Percentiles rank a stretch among this genome's conserved stretches.
phyloP scores from a whole-genome alignment of 1,284 basidiomycete genomes.

The Ceratobasidium sp. region DNA sequence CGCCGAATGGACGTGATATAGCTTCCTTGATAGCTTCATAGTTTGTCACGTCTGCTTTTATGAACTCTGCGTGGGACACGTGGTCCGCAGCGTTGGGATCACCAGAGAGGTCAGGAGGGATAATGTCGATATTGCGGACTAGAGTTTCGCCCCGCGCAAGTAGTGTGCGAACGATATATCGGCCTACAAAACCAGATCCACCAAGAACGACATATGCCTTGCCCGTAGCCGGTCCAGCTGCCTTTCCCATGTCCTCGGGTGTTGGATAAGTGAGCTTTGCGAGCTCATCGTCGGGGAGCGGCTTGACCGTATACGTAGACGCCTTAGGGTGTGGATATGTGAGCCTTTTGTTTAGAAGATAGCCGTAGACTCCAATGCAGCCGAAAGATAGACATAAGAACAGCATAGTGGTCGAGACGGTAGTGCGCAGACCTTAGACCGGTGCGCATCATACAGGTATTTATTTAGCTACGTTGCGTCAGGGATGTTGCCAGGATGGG shows the following conservation, averaged over 20 bases:
- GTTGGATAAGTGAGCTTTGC: slow-evolving; percentile 4
- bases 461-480: too few species aligned
- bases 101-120: slow-evolving; percentile 17
- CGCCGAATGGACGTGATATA: slow-evolving; percentile 11
- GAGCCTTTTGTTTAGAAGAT: slow-evolving; percentile 2
- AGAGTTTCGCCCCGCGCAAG: slow-evolving; percentile 30
- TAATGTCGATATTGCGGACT: too few species aligned
- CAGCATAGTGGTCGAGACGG: too few species aligned
- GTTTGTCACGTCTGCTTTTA: slow-evolving; percentile 14
- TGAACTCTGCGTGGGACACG: slow-evolving; percentile 12
- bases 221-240: too few species aligned
- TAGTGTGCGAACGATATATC: slow-evolving; percentile 12
- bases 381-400: not conserved
- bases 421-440: not conserved
- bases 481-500: too few species aligned
- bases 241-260: slow-evolving; percentile 16
- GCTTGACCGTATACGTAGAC: not conserved
- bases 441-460: not conserved
- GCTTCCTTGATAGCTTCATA: slow-evolving; percentile 1
- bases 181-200: slow-evolving; percentile 5
- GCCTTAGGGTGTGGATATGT: not conserved
- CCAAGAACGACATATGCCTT: slow-evolving; percentile 18
- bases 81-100: slow-evolving; percentile 6
- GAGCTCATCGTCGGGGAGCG: slow-evolving; percentile 9
- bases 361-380: not conserved